Conservation (phyloP, 257 asterid species). For the Linderniella brevidens region DNA sequence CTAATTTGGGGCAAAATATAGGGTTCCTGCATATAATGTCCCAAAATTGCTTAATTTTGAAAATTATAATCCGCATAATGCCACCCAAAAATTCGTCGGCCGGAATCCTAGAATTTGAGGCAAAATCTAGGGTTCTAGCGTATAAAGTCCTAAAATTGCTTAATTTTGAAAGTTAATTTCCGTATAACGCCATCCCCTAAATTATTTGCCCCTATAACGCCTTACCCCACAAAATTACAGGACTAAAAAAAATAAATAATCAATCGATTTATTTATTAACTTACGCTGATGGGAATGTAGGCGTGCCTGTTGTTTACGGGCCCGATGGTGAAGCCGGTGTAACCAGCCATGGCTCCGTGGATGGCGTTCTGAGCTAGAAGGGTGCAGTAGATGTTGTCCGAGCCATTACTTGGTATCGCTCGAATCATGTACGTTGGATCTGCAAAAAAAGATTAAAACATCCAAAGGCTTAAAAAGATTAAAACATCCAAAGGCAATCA, state of each 20-base stretch:
- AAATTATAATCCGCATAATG: too few species aligned
- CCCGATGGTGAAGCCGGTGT: conserved; percentile 90
- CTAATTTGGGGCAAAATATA: too few species aligned
- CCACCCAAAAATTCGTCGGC: too few species aligned
- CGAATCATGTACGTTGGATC: conserved; percentile 98
- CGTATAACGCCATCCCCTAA: too few species aligned
- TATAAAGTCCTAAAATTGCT: too few species aligned
- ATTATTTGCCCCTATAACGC: neutral
- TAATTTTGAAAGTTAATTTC: too few species aligned
- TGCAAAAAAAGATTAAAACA: conserved; percentile 14
- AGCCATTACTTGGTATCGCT: conserved; percentile 92
- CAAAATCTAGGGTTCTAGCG: too few species aligned
- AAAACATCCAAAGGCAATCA: too few species aligned
- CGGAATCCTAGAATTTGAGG: too few species aligned
- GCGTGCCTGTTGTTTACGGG: conserved; percentile 85
- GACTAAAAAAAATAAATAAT: neutral
- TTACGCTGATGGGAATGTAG: conserved; percentile 77
- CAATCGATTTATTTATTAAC: conserved; percentile 11
- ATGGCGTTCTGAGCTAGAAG: conserved; percentile 95
- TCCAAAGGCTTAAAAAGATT: neutral
- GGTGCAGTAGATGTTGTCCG: conserved; percentile 90
- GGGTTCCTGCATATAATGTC: too few species aligned
- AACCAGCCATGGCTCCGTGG: conserved; percentile 98
- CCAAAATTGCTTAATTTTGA: too few species aligned
- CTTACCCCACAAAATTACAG: neutral